Percentiles rank a stretch among this genome's conserved stretches.
These are phyloP conservation scores for Pythium dissotocum DNA, from an alignment of 352 stramenopile species.

Conservation along the genomic window DNA sequence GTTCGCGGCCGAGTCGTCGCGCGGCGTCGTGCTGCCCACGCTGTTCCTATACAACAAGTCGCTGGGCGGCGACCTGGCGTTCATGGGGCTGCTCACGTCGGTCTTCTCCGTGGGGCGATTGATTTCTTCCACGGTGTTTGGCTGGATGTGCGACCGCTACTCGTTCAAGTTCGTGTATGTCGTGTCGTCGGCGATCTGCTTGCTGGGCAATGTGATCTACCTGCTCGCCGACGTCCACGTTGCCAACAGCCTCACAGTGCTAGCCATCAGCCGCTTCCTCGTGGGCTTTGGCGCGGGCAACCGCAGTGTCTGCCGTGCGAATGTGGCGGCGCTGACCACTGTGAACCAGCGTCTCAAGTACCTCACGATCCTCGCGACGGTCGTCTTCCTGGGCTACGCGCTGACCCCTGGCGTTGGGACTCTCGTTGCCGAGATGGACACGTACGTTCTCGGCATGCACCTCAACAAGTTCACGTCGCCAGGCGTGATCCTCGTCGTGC, in stretches of 20 bases:
- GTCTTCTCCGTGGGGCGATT: constrained; percentile 80
- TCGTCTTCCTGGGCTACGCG: constrained; percentile 78
- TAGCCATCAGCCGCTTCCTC: constrained; percentile 67
- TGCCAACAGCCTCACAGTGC: constrained; percentile 46
- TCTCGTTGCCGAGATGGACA: constrained; percentile 63
- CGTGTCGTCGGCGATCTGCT: constrained; percentile 70
- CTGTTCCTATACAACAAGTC: constrained; percentile 87
- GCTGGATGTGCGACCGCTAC: constrained; percentile 85
- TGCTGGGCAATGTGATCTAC: constrained; percentile 79
- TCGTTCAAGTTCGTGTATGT: constrained; percentile 82
- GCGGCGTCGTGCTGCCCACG: constrained; percentile 74
- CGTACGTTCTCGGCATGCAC: constrained; percentile 58
- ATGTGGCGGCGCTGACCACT: constrained; percentile 69
- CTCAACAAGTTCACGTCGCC: constrained; percentile 79
- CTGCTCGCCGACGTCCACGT: constrained; percentile 65
- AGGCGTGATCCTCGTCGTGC: constrained; percentile 54
- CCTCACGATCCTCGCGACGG: constrained; percentile 68
- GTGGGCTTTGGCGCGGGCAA: constrained; percentile 81
- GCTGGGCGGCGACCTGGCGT: constrained; percentile 68
- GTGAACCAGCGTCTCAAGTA: constrained; percentile 76
- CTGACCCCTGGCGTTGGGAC: constrained; percentile 70
- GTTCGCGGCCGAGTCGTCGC: constrained; percentile 76
- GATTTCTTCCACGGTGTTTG: constrained; percentile 80
- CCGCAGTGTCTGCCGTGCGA: constrained; percentile 72
- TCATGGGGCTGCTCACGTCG: constrained; percentile 82